Conservation (phyloP, 1,139 yeast species). For the Hemisphaericaspora xylanilytica region DNA sequence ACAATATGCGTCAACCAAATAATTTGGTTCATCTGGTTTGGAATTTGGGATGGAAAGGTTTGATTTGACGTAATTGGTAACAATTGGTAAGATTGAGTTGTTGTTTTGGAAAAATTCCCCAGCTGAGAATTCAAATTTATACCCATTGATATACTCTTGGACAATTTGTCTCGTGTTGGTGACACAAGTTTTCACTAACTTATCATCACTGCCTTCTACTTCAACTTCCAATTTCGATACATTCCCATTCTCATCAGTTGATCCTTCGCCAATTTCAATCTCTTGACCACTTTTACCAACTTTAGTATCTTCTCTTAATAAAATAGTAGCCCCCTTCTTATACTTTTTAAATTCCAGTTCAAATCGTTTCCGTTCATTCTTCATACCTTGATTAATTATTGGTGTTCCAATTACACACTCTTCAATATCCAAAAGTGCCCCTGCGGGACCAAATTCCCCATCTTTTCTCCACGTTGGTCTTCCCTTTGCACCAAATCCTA, state of each 20-base stretch:
- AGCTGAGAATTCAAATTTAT: constrained; percentile 81
- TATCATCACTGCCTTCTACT: constrained; percentile 19
- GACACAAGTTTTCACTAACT: constrained; percentile 48
- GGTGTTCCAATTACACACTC: constrained; percentile 89
- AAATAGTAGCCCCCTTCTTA: constrained; percentile 83
- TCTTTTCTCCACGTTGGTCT: constrained; percentile 63
- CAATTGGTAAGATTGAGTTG: constrained; percentile 81
- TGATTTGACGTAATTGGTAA: constrained; percentile 74
- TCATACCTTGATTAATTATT: constrained; percentile 70
- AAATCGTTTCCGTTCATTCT: constrained; percentile 63
- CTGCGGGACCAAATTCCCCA: constrained; percentile 48
- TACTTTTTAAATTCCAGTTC: constrained; percentile 49
- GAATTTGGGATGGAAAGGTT: constrained; percentile 52
- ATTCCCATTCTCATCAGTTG: constrained; percentile 37
- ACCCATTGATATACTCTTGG: constrained; percentile 71
- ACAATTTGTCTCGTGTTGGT: constrained; percentile 79
- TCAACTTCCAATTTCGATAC: constrained; percentile 26
- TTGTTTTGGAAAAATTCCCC: constrained; percentile 96
- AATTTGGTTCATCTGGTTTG: constrained; percentile 43
- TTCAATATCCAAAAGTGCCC: constrained; percentile 76
- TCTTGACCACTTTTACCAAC: constrained; percentile 27
- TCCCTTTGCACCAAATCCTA: constrained; percentile 88
- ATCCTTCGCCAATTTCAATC: constrained; percentile 32
- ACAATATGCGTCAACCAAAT: constrained; percentile 93
- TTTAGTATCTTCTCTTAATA: constrained; percentile 75